Base-by-base conservation (phyloP, 2,329 filamentous ascomycete species). In the Verticillium dahliae region DNA sequence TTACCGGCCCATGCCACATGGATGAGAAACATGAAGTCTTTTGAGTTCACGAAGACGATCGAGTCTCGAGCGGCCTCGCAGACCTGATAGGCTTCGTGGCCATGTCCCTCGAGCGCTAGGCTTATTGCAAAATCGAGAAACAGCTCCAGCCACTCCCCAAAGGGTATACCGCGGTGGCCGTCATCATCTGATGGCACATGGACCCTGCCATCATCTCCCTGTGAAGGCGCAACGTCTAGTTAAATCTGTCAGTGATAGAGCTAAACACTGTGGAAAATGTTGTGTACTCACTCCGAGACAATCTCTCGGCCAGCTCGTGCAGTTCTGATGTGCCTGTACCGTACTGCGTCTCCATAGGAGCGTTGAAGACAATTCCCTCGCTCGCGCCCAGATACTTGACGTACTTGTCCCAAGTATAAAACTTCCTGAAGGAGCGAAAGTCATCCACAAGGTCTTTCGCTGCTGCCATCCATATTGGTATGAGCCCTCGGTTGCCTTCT, bases 71-170 rank as follows among this genome's bases (percentile, higher is more conserved):
- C 91, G 6, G 90, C 86, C 64, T 92, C 86, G 67, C 96, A 88
- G 7, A 92, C 85, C 58, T 89, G 86, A 72, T 97, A 97, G 58
- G 91, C 88, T 65, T 91, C 88, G 52, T 88, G 82, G 14, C 84
- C 79, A 57, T 89, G 85, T 38, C 87, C 87, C 22, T 81, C 78
- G 52, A 86, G 84, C 7, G 92, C 90, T 37, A 95, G 82, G 5
- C 88, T 81, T 57, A 97, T 81, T 3, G 92, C 90, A 71, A 96
- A 96, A 69, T 95, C 90, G 39, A 96, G 83, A 71, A 99, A 97
- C 1, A 97, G 82, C 67, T 96, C 90, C 3, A 97, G 83, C 95
- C 95, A 99, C 56, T 87, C 83, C 62, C 88, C 81, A 70, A 98
- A 97, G 0, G 87, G 79, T 56, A 98, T 90, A 7, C 90, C 90